Base-by-base conservation (phyloP, 2,329 filamentous ascomycete species). In the Hymenoscyphus scutula region DNA sequence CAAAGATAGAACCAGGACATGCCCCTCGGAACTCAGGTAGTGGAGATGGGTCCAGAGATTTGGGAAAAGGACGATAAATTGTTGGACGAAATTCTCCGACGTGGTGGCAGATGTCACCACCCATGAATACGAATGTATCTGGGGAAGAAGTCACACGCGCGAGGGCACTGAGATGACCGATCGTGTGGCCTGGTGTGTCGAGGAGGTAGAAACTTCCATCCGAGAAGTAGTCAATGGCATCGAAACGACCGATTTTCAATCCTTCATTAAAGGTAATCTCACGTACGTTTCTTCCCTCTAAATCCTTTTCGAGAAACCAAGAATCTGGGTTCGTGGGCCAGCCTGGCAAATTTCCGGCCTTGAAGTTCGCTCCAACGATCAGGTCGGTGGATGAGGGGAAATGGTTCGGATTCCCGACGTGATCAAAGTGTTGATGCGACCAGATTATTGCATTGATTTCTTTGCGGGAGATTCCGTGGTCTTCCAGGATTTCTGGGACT, bases 191-290 rank as follows among this genome's bases (percentile, higher is more conserved):
- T 0, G 82, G 82, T 2, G 78, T 77, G 65, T 82, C 75, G 30
- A 86, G 75, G 1, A 86, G 74, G 68, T 84, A 84, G 66, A 86
- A 83, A 25, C 74, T 78, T 1, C 82, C 83, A 67, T 86, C 83
- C 6, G 77, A 77, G 60, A 84, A 85, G 68, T 79, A 85, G 67
- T 85, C 83, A 41, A 74, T 72, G 0, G 81, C 80, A 38, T 74
- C 68, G 68, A 82, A 82, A 8, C 76, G 69, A 1, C 79, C 80
- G 23, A 82, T 78, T 62, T 77, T 75, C 2, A 79, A 61, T 5
- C 66, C 70, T n/a, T 70, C 64, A 51, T 73, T 68, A 48, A 75
- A 73, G n/a, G 71, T 63, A 38, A 79, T 69, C 48, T 74, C 71
- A 23, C 61, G 65, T 1, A 79, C 67, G 29, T 76, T 66, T 51